Percentiles rank a stretch among this genome's conserved stretches.
Evolutionary conservation across 805 yeast species (phyloP).

Genomic region (Yamadazyma ubonensis): DNA sequence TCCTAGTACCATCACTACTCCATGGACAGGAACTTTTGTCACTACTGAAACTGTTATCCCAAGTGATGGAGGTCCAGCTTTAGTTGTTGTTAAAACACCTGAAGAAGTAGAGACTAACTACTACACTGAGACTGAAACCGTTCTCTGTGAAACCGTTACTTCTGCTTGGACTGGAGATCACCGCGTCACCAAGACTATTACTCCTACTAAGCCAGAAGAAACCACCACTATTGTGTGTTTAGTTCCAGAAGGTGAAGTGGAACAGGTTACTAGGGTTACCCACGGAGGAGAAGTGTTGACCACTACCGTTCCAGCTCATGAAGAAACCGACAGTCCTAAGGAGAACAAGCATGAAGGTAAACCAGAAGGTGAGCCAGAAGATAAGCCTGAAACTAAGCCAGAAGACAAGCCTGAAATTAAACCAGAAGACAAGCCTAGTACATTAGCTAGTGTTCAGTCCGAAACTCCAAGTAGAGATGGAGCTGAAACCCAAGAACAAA

Average conservation of each 20-base stretch:
- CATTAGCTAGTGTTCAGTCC: too few relatives aligned
- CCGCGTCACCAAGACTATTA: background rate
- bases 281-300: too few relatives aligned
- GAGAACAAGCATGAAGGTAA: too few relatives aligned
- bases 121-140: background rate
- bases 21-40: background rate
- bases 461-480: too few relatives aligned
- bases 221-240: background rate
- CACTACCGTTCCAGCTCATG: too few relatives aligned
- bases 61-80: background rate
- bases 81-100: background rate
- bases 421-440: too few relatives aligned
- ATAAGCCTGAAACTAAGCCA: too few relatives aligned
- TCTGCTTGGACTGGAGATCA: background rate
- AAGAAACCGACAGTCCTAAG: too few relatives aligned
- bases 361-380: too few relatives aligned
- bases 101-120: background rate
- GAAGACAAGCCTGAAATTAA: too few relatives aligned
- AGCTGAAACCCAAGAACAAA: too few relatives aligned
- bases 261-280: too few relatives aligned
- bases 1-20: background rate
- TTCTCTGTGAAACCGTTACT: background rate
- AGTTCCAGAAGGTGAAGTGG: background rate
- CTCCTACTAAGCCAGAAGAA: background rate
- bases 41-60: background rate